These are phyloP conservation scores for Neonectria faginata DNA, from an alignment of 2,329 filamentous ascomycete genomes.

Conservation along the genomic window DNA sequence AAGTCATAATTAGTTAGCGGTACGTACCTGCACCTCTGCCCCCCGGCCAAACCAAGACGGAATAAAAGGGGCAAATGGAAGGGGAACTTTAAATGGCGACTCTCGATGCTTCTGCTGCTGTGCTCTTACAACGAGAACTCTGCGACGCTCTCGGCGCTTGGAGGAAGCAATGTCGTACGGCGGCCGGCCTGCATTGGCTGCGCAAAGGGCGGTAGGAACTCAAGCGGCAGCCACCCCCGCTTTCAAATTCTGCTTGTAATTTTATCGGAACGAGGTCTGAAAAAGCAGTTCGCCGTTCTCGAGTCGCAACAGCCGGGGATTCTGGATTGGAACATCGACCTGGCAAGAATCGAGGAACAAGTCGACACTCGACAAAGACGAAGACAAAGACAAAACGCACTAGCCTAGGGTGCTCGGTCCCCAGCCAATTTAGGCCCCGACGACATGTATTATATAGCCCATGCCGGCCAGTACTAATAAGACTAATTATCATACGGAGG, in stretches of 20 bases:
- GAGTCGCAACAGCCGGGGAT: background rate
- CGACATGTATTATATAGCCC: slow-evolving; percentile 8
- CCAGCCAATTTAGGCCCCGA: slow-evolving; percentile 39
- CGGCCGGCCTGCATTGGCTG: background rate
- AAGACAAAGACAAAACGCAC: slow-evolving; percentile 28
- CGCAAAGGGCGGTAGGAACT: background rate
- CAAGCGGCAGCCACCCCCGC: background rate
- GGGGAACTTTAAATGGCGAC: slow-evolving; percentile 3
- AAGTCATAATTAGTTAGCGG: background rate
- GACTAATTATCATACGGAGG: background rate
- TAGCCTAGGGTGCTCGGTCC: slow-evolving; percentile 34
- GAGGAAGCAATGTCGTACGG: background rate
- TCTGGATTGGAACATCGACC: background rate
- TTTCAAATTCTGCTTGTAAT: background rate
- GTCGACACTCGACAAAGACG: no score
- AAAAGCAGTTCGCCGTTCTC: background rate
- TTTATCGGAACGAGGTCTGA: background rate
- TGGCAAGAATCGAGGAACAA: background rate
- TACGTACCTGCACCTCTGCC: slow-evolving; percentile 7
- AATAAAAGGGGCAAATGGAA: slow-evolving; percentile 8
- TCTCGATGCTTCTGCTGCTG: background rate
- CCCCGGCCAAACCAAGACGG: background rate
- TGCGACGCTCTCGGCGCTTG: background rate
- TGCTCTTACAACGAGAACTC: background rate
- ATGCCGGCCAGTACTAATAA: background rate